Evolutionary conservation across 2,329 filamentous ascomycete species (phyloP).

Genomic region (Aspergillus pseudoviridinutans): DNA sequence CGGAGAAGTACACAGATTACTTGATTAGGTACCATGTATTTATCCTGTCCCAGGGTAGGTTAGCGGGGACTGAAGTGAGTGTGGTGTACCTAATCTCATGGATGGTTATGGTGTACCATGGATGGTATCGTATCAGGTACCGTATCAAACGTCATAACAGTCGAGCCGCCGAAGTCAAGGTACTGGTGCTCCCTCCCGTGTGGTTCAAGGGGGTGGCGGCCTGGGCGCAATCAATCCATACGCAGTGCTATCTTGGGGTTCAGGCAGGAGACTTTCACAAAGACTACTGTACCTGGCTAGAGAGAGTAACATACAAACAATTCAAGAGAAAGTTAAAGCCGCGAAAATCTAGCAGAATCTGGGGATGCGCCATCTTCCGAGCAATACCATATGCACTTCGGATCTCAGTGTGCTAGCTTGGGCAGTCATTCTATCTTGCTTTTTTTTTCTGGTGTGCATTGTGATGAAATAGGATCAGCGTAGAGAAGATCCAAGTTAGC

Average conservation of each 20-base stretch:
- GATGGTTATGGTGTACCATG: background rate
- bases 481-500: background rate
- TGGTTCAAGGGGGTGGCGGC: constrained; percentile 33
- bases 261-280: background rate
- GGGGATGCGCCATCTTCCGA: too few species aligned
- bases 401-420: background rate
- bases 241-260: constrained; percentile 1
- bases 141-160: constrained; percentile 12
- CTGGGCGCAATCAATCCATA: constrained; percentile 12
- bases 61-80: background rate
- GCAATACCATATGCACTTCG: background rate
- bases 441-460: background rate
- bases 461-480: background rate
- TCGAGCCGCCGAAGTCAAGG: constrained; percentile 6
- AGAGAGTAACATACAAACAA: too few species aligned
- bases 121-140: constrained; percentile 13
- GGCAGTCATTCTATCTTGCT: background rate
- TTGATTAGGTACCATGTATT: background rate
- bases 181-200: constrained; percentile 21
- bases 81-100: too few species aligned
- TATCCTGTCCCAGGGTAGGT: background rate
- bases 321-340: too few species aligned
- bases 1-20: background rate
- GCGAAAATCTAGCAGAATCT: too few species aligned
- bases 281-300: background rate